A percentile compares a stretch with the other conserved stretches of the same genome.
Conservation (phyloP, 768 basidiomycete genomes). For the Hydnomerulius pinastri region DNA sequence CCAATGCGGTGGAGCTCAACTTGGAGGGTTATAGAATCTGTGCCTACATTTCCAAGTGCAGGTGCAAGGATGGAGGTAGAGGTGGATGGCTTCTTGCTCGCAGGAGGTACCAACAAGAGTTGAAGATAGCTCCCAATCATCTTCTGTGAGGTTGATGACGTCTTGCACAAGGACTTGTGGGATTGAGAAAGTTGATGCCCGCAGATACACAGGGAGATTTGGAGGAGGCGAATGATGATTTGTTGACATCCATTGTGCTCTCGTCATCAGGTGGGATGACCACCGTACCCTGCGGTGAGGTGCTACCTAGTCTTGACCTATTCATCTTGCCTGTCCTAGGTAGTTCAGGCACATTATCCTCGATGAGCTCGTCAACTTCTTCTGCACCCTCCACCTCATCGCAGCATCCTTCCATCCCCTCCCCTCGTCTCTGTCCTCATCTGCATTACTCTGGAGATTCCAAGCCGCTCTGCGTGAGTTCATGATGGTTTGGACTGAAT, state of each 20-base stretch:
- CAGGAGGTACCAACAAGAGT: slow-evolving; percentile 28
- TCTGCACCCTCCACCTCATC: slow-evolving; percentile 11
- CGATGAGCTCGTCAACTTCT: slow-evolving; percentile 22
- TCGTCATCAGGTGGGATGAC: slow-evolving; percentile 26
- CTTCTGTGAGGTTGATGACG: slow-evolving; percentile 6
- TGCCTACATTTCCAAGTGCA: not conserved
- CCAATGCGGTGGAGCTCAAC: slow-evolving; percentile 22
- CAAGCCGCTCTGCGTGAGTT: slow-evolving; percentile 55
- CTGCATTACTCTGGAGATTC: slow-evolving; percentile 33
- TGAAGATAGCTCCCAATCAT: slow-evolving; percentile 23
- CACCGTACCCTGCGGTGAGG: slow-evolving; percentile 22
- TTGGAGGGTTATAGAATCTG: slow-evolving; percentile 16
- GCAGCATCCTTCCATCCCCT: not conserved
- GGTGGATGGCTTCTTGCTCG: slow-evolving; percentile 10
- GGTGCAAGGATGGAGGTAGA: not conserved
- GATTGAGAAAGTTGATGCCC: not conserved
- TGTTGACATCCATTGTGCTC: slow-evolving; percentile 27
- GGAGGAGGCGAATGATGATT: slow-evolving; percentile 19
- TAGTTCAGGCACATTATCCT: slow-evolving; percentile 13
- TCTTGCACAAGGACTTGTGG: not conserved
- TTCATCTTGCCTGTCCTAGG: slow-evolving; percentile 8
- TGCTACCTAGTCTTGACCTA: slow-evolving; percentile 12
- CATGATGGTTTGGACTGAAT: slow-evolving; percentile 43
- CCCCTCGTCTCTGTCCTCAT: not conserved
- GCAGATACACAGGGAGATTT: slow-evolving; percentile 3